Base-by-base conservation (phyloP, 2,329 filamentous ascomycete genomes). In the Pyricularia pennisetigena region DNA sequence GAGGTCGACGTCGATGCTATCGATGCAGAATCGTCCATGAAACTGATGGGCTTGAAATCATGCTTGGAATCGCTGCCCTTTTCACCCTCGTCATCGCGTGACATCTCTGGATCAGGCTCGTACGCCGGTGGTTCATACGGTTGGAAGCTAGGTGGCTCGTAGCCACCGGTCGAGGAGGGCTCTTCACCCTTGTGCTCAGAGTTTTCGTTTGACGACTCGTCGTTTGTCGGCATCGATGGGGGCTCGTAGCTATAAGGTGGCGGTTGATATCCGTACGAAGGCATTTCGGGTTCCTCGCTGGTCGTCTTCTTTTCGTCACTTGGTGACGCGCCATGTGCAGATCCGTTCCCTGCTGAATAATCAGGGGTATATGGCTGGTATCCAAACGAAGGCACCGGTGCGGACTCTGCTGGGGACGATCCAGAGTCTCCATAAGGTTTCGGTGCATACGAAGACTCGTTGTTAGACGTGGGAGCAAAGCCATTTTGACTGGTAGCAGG, bases 101-200 rank as follows among this genome's bases (percentile, higher is more conserved):
- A 41, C 26, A 49, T 29, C 30, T 61, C 54, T 30, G 54, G 9
- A 6, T n/a, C 66, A 20, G 66, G 54, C 49, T 67, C 66, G 28
- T 62, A 67, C 4, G 66, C 24, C 82, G 64, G 86, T 84, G 86
- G 84, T 70, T 87, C 84, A 72, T 86, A 87, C 62, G 87, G 83
- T 73, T 89, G 84, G 73, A 85, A 90, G 0, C 85, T 85, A 6
- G 87, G 86, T 4, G 88, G 83, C 70, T 89, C 86, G 72, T 89
- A 91, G 20, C 82, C 80, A 49, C 79, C 78, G 70, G 75, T 78
- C 72, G 69, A 73, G 62, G 71, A 75, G 26, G 74, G 69, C 71
- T 72, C 64, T 67, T 71, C 71, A 57, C 72, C n/a, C 49, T 67
- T 66, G 2, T 32, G 76, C 73, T 66, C 63, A 32, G 65, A 26